Base-by-base conservation (phyloP, 1,284 basidiomycete genomes). In the Trametes versicolor region DNA sequence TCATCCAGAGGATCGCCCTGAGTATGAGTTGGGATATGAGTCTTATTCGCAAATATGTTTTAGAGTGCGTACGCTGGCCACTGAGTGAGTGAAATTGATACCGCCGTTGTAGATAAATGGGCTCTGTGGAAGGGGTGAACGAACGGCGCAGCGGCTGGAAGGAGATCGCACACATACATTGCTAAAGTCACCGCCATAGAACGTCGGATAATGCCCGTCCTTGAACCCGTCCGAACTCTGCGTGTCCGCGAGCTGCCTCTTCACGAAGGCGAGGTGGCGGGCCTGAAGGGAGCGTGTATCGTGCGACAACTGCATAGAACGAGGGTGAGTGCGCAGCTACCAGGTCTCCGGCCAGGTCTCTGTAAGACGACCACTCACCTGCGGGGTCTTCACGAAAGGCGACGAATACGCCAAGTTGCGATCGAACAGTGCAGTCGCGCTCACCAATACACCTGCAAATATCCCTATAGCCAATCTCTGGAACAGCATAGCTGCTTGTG, bases 1-100 rank as follows among this genome's bases (percentile, higher is more conserved):
- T 80, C 81, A 66, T 86, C 84, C 53, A 86, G 83, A 4, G 88
- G 88, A 70, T 90, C 89, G 21, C 88, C 89, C 78, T 79, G 71
- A 66, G 41, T 72, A 17, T 17, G 41, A 19, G 63, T 50, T 68
- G 64, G 2, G 62, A 12, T 62, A 62, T 52, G 21, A 19, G 15
- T 19, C 2, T 15, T 8, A 21, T 10, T 51, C 7, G 21, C 43
- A 48, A 37, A 56, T 43, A 8, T 4, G 41, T 17, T 19, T 19
- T 4, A 3, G 5, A 13, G 61, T 19, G 2, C 69, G 54, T 57
- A 72, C 68, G 62, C 72, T 82, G 29, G 82, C 82, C 34, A 83
- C 82, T 82, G 83, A 78, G 66, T 87, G 85, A 5, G 85, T 86
- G 68, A 86, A 87, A 67, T 85, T 85, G 51, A 86, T 71, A 13